Evolutionary conservation across 75 land plant species (phyloP), one percentile per base, ranked within the genome.

Genomic region (Sequoia sempervirens): DNA sequence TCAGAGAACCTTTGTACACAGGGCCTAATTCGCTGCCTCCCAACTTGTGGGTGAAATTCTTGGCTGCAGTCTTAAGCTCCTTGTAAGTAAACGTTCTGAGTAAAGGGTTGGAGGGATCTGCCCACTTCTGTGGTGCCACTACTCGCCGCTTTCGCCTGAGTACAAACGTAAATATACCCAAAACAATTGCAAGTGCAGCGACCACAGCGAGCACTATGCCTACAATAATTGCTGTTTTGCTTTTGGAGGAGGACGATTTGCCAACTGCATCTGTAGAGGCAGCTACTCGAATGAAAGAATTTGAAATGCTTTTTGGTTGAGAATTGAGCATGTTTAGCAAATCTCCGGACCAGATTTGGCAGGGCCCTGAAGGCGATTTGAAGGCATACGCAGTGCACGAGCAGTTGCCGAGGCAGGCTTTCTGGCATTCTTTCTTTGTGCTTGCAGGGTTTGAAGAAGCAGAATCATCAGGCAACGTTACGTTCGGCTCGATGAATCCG

Each of bases 21-120:
- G 91, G 85, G 32, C 93, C 93, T 83, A 89, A 93, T 1, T 93
- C 95, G 13, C 93, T 93, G 46, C 88, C 87, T 18, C 96, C 96
- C 15, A 93, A 66, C 54, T 84, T 90, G 8, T 95, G 90, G 1
- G 89, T 80, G 85, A 95, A 95, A 64, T 90, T 91, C 80, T 87
- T 90, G 12, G 96, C 93, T 0, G 87, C 91, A 66, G 11, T 43
- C 75, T 86, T 90, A 83, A 94, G 83, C 53, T 91, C 89, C 76
- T 43, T 82, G 66, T 85, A 93, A 1, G 75, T 70, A 73, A 89
- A 95, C 8, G 85, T 75, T 17, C 54, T 76, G 74, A 86, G 52
- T 13, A 45, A n/a, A 30, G 73, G 73, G 4, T 70, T 12, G 7
- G 73, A 70, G 14, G 12, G 32, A 0, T 70, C 73, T 7, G 36